Base-by-base conservation (phyloP, 352 stramenopile species). In the Discostella stelligera region DNA sequence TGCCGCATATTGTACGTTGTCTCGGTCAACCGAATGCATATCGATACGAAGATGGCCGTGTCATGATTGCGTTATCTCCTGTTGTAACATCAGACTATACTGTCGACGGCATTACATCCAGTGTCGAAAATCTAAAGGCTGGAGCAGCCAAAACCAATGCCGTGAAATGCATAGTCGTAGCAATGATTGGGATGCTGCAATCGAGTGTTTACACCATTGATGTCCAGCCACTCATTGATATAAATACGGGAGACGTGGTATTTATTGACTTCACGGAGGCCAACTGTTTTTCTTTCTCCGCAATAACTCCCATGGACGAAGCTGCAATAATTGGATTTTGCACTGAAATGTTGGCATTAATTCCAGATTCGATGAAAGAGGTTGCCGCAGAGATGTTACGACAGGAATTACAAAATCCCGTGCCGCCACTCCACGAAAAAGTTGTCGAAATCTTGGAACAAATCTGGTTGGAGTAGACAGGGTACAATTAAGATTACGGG, bases 261-360 rank as follows among this genome's bases (percentile, higher is more conserved):
- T 88, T 91, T 55, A 89, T 91, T 69, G 85, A 91, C 71, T 85
- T 91, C 71, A 91, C 80, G 20, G 85, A 91, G 66, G 85, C 85
- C 13, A 78, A 76, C 41, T 23, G 61, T 58, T 46, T 88, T n/a
- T 74, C 20, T 0, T 32, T 18, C n/a, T 49, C 77, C 14, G 27
- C 27, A 32, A 13, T 48, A 0, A 56, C 41, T 11, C 2, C 66
- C 11, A 39, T 32, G 16, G 50, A 74, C 63, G 39, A 71, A 21
- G 49, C 48, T 5, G 60, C 66, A 8, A 14, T 90, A 30, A 70
- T 82, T 20, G 79, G 67, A 9, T 90, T 87, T 69, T 77, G 46
- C n/a, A 68, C 30, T 32, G 84, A 90, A 63, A 84, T 89, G 65
- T 54, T 84, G 8, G 63, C 74, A 27, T 74, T 90, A 61, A 78